Conservation (phyloP, 2,329 filamentous ascomycete genomes). For the Ceratocystis eucalypticola region DNA sequence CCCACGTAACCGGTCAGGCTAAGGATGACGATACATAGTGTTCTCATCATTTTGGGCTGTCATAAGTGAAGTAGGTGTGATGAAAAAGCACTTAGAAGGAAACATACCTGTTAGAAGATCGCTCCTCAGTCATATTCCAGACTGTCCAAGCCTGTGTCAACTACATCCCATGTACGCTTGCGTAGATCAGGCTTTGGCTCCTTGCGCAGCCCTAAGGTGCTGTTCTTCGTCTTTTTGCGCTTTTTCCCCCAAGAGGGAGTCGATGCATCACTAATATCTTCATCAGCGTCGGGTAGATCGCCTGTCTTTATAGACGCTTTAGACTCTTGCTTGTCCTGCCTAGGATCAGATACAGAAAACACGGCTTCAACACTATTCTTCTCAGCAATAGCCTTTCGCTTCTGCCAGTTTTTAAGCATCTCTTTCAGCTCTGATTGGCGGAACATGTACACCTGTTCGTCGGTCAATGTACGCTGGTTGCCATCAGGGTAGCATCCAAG, state of each 20-base stretch:
- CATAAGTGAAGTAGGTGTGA: neutral
- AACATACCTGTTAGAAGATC: conserved; percentile 19
- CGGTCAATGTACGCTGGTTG: conserved; percentile 74
- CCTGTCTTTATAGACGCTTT: neutral
- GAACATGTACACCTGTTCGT: conserved; percentile 83
- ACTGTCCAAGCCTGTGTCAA: conserved; percentile 45
- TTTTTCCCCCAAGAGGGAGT: conserved; percentile 28
- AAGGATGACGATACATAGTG: conserved; percentile 85
- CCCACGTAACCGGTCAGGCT: conserved; percentile 48
- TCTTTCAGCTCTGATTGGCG: conserved; percentile 73
- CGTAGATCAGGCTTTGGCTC: conserved; percentile 47
- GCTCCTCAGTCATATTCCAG: conserved; percentile 44
- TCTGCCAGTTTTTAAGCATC: conserved; percentile 37
- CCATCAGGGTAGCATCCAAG: conserved; percentile 81
- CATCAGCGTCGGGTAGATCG: conserved; percentile 21
- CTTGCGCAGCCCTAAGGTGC: conserved; percentile 12
- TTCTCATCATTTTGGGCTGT: conserved; percentile 58
- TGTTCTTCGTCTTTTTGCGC: conserved; percentile 27
- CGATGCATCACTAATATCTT: conserved; percentile 8
- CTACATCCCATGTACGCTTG: conserved; percentile 54
- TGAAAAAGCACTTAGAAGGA: too few relatives aligned
- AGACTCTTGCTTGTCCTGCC: neutral
- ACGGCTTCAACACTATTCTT: conserved; percentile 7
- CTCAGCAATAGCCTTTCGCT: conserved; percentile 16
- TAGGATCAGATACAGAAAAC: conserved; percentile 15